phyloP scores from a whole-genome alignment of 2,329 filamentous ascomycete genomes.

The Torrubiellomyces zombiae region DNA sequence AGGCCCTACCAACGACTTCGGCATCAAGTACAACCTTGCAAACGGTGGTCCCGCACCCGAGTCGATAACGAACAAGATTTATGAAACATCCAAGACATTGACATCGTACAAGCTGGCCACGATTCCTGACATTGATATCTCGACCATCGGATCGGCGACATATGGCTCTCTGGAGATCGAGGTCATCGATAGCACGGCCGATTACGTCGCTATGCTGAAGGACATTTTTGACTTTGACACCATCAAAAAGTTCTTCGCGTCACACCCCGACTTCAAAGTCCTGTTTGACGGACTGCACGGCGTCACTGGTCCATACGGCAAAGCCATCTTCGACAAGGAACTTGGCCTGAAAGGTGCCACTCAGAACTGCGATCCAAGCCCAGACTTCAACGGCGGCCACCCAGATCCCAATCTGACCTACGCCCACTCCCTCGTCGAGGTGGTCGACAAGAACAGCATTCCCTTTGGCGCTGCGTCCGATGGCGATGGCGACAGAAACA shows the following conservation, averaged over 20 bases:
- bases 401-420: slow-evolving; percentile 97
- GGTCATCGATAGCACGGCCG: slow-evolving; percentile 79
- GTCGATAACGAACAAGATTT: slow-evolving; percentile 96
- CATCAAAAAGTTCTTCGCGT: slow-evolving; percentile 83
- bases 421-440: slow-evolving; percentile 84
- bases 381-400: slow-evolving; percentile 94
- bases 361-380: slow-evolving; percentile 83
- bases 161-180: slow-evolving; percentile 86
- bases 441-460: slow-evolving; percentile 77
- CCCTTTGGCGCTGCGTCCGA: slow-evolving; percentile 95
- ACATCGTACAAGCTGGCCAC: slow-evolving; percentile 84
- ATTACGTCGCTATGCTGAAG: slow-evolving; percentile 92
- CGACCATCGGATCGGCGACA: slow-evolving; percentile 63
- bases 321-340: slow-evolving; percentile 88
- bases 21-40: slow-evolving; percentile 98
- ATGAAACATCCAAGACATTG: slow-evolving; percentile 74
- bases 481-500: slow-evolving; percentile 96
- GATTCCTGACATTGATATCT: slow-evolving; percentile 73
- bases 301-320: slow-evolving; percentile 89
- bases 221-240: slow-evolving; percentile 96
- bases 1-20: slow-evolving; percentile 91
- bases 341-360: slow-evolving; percentile 63
- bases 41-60: slow-evolving; percentile 95
- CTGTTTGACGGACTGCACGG: slow-evolving; percentile 90
- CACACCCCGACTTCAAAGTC: slow-evolving; percentile 85